Conservation (phyloP, 2,329 filamentous ascomycete species). For the Scopulariopsis brevicaulis region DNA sequence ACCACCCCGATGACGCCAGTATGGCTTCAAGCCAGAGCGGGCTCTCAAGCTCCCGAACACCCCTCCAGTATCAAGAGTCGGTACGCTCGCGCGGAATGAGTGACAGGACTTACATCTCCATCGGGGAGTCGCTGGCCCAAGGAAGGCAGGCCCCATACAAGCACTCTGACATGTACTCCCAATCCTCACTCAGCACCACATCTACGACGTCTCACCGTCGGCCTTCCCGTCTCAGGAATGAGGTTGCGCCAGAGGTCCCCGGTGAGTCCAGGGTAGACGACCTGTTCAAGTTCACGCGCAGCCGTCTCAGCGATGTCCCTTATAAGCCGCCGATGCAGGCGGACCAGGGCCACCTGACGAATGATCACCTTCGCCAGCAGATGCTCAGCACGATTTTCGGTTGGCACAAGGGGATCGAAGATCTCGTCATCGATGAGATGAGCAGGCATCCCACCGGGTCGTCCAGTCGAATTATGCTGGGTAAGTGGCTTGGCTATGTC, state of each 20-base stretch:
- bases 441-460: constrained; percentile 62
- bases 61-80: constrained; percentile 36
- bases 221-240: constrained; percentile 67
- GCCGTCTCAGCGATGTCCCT: constrained; percentile 69
- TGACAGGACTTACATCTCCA: constrained; percentile 58
- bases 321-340: constrained; percentile 57
- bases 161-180: constrained; percentile 42
- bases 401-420: constrained; percentile 77
- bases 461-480: constrained; percentile 67
- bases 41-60: constrained; percentile 47
- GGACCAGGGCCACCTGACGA: constrained; percentile 51
- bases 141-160: constrained; percentile 25
- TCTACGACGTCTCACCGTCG: constrained; percentile 33
- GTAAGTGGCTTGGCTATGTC: constrained; percentile 87
- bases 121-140: constrained; percentile 39
- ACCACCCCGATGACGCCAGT: constrained; percentile 27
- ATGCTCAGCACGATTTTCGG: constrained; percentile 94
- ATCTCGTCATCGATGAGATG: constrained; percentile 76
- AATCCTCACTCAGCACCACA: constrained; percentile 35
- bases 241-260: constrained; percentile 50
- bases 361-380: constrained; percentile 72
- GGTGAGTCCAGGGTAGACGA: constrained; percentile 43
- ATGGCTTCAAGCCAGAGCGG: constrained; percentile 53
- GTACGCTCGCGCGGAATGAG: constrained; percentile 41
- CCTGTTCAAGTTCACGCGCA: constrained; percentile 76